phyloP scores from a whole-genome alignment of 345 rosid species.

The Bretschneidera sinensis region DNA sequence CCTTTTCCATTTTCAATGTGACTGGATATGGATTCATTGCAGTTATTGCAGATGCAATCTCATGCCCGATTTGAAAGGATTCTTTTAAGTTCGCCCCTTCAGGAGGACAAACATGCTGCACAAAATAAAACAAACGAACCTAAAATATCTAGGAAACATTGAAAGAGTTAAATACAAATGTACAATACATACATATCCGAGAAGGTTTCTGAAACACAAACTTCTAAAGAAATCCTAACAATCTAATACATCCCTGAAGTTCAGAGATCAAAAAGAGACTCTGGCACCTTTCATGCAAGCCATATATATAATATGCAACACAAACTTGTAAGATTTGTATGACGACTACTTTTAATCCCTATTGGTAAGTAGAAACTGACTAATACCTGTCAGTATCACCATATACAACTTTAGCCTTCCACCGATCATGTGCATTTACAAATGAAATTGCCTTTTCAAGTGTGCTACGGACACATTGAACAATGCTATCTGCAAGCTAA shows the following conservation, averaged over 20 bases:
- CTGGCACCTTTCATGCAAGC: conserved; percentile 2
- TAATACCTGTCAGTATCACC: conserved; percentile 95
- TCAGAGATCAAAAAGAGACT: neutral
- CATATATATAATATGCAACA: neutral
- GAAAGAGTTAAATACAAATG: neutral
- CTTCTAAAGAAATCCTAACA: too few species aligned
- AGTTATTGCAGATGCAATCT: conserved; percentile 81
- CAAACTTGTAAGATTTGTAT: neutral
- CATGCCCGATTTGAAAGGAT: conserved; percentile 65
- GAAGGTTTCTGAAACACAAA: too few species aligned
- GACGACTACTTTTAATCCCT: neutral
- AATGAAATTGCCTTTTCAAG: conserved; percentile 84
- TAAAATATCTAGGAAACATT: too few species aligned
- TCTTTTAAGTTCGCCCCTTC: conserved; percentile 68
- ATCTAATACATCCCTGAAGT: neutral
- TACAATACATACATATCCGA: neutral
- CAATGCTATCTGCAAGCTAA: conserved; percentile 98
- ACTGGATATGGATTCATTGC: conserved; percentile 94
- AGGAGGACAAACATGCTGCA: conserved; percentile 96
- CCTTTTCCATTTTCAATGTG: conserved; percentile 93
- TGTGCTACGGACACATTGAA: conserved; percentile 94
- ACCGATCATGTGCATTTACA: conserved; percentile 64
- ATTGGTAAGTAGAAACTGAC: conserved; percentile 6
- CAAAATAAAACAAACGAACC: conserved; percentile 2
- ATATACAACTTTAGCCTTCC: conserved; percentile 87